Percentiles rank a stretch among this genome's conserved stretches.
Evolutionary conservation across 306 rosid genomes (phyloP).

Genomic region (Mucuna pruriens): DNA sequence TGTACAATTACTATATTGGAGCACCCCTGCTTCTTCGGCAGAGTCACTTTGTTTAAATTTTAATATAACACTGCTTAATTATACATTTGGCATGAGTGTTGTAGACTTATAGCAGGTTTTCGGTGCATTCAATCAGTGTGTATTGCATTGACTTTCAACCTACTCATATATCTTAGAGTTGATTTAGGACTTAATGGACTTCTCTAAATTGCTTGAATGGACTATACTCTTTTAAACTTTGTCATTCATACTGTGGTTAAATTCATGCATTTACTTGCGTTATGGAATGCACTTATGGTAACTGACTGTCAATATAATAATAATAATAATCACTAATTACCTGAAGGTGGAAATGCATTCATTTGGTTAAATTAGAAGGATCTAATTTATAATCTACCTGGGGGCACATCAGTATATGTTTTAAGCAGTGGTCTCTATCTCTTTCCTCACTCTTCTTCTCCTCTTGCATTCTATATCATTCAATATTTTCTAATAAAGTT

Average conservation of each 20-base stretch:
- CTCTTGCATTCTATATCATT: slow-evolving; percentile 11
- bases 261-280: not conserved
- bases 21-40: not conserved
- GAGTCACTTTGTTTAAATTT: slow-evolving; percentile 3
- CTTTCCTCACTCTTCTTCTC: slow-evolving; percentile 4
- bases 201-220: slow-evolving; percentile 19
- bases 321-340: not conserved
- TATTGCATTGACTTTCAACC: not conserved
- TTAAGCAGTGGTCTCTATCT: slow-evolving; percentile 11
- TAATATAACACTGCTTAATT: not conserved
- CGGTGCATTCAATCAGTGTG: not conserved
- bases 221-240: not conserved
- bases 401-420: not conserved
- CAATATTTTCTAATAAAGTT: slow-evolving; percentile 15
- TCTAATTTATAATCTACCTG: slow-evolving; percentile 23
- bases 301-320: slow-evolving; percentile 13
- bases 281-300: slow-evolving; percentile 14
- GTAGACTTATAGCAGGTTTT: slow-evolving; percentile 28
- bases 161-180: slow-evolving; percentile 4
- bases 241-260: slow-evolving; percentile 1
- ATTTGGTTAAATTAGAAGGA: slow-evolving; percentile 28
- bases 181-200: slow-evolving; percentile 9
- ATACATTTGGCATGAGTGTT: not conserved
- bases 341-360: slow-evolving; percentile 18
- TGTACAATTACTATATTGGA: slow-evolving; percentile 3